Evolutionary conservation across 2,329 filamentous ascomycete genomes (phyloP), one percentile per base, ranked within the genome.

Genomic region (Chaetomiaceae sp.): DNA sequence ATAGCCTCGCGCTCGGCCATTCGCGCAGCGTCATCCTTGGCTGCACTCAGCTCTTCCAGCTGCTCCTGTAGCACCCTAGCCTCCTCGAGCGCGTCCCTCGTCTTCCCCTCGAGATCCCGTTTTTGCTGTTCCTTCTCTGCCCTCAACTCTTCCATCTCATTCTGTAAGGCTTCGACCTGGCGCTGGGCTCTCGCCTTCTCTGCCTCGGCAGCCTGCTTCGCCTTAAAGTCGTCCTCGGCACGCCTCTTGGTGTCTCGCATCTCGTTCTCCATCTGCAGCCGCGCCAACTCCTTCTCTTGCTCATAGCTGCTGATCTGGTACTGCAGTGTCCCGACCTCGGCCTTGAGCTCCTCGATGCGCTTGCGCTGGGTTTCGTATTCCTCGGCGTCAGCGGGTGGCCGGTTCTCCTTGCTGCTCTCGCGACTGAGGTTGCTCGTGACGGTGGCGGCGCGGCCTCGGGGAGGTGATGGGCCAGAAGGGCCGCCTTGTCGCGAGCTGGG

Each of bases 281-380:
- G 78, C 43, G 84, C 76, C 63, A 96, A 80, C 53, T 95, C 90
- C 62, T 88, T 86, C 65, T 97, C 92, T 62, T 96, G 89, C 63
- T 92, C 91, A 48, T 89, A 75, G 16, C 88, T 92, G 64, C 90
- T 88, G 60, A 96, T 78, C 54, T 92, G 89, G 72, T 96, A 99
- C 57, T 85, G 86, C 46, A 96, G 75, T 0, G 90, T 89, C 57
- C 91, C 94, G 37, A 97, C 76, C 69, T 96, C 90, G 2, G 92
- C 89, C 65, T 92, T 91, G 23, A 97, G 77, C 59, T 91, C 86
- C 64, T 97, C 91, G 55, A 79, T 80, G 32, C 74, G 73, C 51
- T 72, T 76, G 44, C 76, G 74, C 64, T 79, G 80, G 41, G 73
- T 75, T 64, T 84, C 80, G 64, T 82, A 81, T 51, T 78, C 75